Conservation (phyloP, 805 yeast species). For the Metschnikowia anglica region DNA sequence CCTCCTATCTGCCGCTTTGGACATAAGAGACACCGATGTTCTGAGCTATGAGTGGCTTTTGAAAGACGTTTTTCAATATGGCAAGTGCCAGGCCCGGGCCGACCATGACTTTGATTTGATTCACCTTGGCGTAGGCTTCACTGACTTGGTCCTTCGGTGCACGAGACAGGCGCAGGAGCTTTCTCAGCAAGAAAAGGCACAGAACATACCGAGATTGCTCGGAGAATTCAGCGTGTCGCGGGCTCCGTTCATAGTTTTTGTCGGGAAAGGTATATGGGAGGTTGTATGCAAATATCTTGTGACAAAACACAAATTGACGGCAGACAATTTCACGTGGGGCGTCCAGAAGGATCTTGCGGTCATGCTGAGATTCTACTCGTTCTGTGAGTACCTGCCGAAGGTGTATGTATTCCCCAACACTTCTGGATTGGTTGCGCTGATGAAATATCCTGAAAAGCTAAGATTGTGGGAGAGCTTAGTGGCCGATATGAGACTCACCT, state of each 20-base stretch:
- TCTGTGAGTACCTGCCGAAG: constrained; percentile 20
- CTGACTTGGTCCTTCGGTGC: constrained; percentile 66
- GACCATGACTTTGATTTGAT: constrained; percentile 44
- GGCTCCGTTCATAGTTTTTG: constrained; percentile 52
- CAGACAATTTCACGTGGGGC: constrained; percentile 55
- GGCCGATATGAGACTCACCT: constrained; percentile 16
- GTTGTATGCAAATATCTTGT: constrained; percentile 41
- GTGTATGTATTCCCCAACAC: constrained; percentile 69
- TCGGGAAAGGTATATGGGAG: constrained; percentile 80
- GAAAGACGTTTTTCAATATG: constrained; percentile 15
- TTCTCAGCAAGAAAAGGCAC: constrained; percentile 48
- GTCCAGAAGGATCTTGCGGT: constrained; percentile 20
- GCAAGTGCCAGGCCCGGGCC: constrained; percentile 21
- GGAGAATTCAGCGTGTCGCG: constrained; percentile 37
- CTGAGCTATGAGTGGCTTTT: constrained; percentile 17
- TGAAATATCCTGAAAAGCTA: constrained; percentile 46
- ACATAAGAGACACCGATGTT: constrained; percentile 5
- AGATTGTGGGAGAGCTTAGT: constrained; percentile 48
- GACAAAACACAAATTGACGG: constrained; percentile 24
- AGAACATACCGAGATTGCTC: constrained; percentile 53
- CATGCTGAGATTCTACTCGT: constrained; percentile 13
- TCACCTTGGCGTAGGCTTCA: constrained; percentile 58
- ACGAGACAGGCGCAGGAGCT: constrained; percentile 60
- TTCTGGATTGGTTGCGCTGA: constrained; percentile 63
- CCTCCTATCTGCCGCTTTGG: constrained; percentile 29